Evolutionary conservation across 768 basidiomycete species (phyloP).

Genomic region (Auricularia auricula-judae): DNA sequence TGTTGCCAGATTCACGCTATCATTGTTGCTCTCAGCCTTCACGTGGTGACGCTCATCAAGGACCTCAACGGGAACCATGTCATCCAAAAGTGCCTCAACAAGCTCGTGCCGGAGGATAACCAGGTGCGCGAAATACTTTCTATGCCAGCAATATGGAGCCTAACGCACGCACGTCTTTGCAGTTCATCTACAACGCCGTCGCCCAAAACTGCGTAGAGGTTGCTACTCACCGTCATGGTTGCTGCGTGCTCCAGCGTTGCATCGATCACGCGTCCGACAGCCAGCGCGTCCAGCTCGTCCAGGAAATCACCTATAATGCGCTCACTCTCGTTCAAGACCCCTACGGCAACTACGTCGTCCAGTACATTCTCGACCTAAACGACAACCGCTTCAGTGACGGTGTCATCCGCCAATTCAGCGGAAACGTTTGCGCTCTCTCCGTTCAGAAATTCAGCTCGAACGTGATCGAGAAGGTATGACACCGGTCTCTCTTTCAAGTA

Average conservation of each 20-base stretch:
- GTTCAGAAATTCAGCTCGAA: conserved; percentile 99
- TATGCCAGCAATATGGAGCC: neutral
- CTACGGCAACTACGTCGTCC: conserved; percentile 89
- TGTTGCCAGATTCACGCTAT: conserved; percentile 87
- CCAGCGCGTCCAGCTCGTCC: conserved; percentile 91
- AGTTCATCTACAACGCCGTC: conserved; percentile 99
- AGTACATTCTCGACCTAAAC: conserved; percentile 97
- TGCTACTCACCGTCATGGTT: conserved; percentile 94
- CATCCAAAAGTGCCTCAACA: conserved; percentile 98
- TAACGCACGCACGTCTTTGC: neutral
- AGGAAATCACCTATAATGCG: conserved; percentile 97
- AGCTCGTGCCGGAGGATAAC: conserved; percentile 95
- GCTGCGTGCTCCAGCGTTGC: conserved; percentile 95
- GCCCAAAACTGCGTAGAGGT: conserved; percentile 99
- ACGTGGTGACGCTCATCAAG: conserved; percentile 99
- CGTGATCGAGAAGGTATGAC: conserved; percentile 83
- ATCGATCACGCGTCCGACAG: conserved; percentile 96
- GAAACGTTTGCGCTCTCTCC: conserved; percentile 94
- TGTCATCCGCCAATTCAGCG: conserved; percentile 93
- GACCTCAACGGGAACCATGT: conserved; percentile 96
- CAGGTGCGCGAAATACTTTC: conserved; percentile 42
- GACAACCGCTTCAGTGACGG: conserved; percentile 97
- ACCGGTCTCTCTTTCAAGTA: neutral
- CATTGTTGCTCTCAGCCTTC: conserved; percentile 90
- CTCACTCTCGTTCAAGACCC: conserved; percentile 97